Percentiles rank a stretch among this genome's conserved stretches.
These are phyloP conservation scores for Dendrobium nobile DNA, from an alignment of 106 monocot species.

Conservation along the genomic window DNA sequence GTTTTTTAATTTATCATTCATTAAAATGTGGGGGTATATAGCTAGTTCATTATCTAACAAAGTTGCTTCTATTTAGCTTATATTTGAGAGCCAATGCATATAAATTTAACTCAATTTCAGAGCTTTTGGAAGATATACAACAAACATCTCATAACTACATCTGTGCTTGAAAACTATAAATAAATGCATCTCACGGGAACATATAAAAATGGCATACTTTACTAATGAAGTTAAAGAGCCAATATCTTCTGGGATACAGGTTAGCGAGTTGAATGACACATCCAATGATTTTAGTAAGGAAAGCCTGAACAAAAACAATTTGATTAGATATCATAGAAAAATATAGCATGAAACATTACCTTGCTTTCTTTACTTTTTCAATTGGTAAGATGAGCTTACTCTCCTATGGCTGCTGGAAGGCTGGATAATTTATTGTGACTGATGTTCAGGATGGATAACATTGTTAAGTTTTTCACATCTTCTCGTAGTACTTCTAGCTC, in stretches of 20 bases:
- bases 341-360: background rate
- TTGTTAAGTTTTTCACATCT: slow-evolving; percentile 61
- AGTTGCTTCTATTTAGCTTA: background rate
- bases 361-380: background rate
- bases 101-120: background rate
- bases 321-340: slow-evolving; percentile 5
- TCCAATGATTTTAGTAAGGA: slow-evolving; percentile 74
- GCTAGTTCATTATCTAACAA: too few relatives aligned
- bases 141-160: background rate
- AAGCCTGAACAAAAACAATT: slow-evolving; percentile 51
- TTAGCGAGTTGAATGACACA: slow-evolving; percentile 74
- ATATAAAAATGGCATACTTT: slow-evolving; percentile 46
- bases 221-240: slow-evolving; percentile 66
- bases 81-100: background rate
- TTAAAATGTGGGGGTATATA: too few relatives aligned
- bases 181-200: slow-evolving; percentile 4
- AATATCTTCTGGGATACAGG: slow-evolving; percentile 68
- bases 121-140: background rate
- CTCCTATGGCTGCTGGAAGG: slow-evolving; percentile 79
- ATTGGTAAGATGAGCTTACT: slow-evolving; percentile 40
- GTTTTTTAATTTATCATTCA: too few relatives aligned
- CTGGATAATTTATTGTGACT: slow-evolving; percentile 81
- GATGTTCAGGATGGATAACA: slow-evolving; percentile 70
- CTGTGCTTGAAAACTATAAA: background rate
- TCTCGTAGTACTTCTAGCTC: slow-evolving; percentile 69